Base-by-base conservation (phyloP, 192 early-diverging fungal species). In the Glomus cerebriforme region DNA sequence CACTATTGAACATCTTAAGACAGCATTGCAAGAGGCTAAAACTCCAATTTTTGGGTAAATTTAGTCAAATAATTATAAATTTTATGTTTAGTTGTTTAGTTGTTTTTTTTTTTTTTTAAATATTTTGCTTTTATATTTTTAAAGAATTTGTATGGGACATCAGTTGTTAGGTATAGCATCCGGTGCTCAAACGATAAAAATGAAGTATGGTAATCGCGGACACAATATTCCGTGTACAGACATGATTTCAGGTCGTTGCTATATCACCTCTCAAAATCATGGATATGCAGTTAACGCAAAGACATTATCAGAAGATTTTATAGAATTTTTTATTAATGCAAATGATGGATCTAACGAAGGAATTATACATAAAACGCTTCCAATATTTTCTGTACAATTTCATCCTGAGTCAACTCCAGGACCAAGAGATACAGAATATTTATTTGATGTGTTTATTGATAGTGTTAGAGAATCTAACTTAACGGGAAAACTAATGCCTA, bases 271-370 rank as follows among this genome's bases (percentile, higher is more conserved):
- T 10, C 98, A 99, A 88, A 99, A 99, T 88, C 98, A 98, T 84
- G 97, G 96, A 32, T 99, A 94, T 86, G 96, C 95, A 10, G 98
- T 99, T 79, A 94, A 98, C 84, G 89, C 91, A 59, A 78, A 73
- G 10, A 92, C 96, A 7, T 87, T 99, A 60, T 86, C 92, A 7
- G 67, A 78, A 2, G 89, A 88, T 31, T 97, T 89, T 87, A 86
- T 91, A 84, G 96, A 97, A 84, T 91, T 95, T 64, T 99, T 98
- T 87, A 93, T 97, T 79, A 99, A 99, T 78, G 96, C 97, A 81
- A 99, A 99, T 85, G 98, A 99, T 83, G 93, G 94, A 3, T 97
- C 97, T 26, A 99, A 99, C 91, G 98, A 99, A 86, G 98, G 98
- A 70, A 98, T 99, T 81, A 92, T 94, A 81, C 94, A 97, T 88